Evolutionary conservation across 176 grass and related monocot species (phyloP).

Genomic region (Eleusine coracana): DNA sequence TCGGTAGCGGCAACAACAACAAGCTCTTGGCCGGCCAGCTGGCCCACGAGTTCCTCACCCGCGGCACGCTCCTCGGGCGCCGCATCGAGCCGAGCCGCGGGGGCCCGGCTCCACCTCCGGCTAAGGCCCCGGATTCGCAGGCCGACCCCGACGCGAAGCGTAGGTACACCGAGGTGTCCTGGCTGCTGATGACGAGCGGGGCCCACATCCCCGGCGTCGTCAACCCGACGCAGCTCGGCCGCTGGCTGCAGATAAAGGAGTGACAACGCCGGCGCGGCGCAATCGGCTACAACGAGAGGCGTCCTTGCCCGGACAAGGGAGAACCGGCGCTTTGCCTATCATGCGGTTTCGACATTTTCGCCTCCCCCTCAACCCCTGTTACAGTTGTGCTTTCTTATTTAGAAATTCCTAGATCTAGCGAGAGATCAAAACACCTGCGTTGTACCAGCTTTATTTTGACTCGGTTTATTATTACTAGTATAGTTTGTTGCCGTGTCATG

Average conservation of each 20-base stretch:
- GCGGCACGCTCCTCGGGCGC: slow-evolving; percentile 65
- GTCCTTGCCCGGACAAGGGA: background rate
- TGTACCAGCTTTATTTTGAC: slow-evolving; percentile 14
- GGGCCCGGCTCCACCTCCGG: background rate
- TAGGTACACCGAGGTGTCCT: slow-evolving; percentile 57
- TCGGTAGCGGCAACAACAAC: slow-evolving; percentile 1
- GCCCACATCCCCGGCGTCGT: slow-evolving; percentile 74
- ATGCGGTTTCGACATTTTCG: background rate
- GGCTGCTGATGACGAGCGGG: slow-evolving; percentile 54
- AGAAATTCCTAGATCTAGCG: slow-evolving; percentile 35
- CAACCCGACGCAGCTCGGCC: slow-evolving; percentile 83
- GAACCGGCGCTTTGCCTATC: background rate
- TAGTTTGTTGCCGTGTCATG: slow-evolving; percentile 6
- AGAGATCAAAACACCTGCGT: background rate
- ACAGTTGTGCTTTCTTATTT: background rate
- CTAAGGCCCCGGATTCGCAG: background rate
- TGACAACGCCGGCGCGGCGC: slow-evolving; percentile 13
- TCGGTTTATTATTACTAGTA: background rate
- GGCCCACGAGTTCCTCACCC: slow-evolving; percentile 82
- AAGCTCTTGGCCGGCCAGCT: slow-evolving; percentile 76
- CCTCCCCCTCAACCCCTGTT: background rate
- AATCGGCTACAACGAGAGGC: background rate
- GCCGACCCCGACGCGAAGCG: slow-evolving; percentile 37
- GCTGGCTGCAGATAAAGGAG: slow-evolving; percentile 74
- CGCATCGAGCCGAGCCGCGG: slow-evolving; percentile 34